Evolutionary conservation across 768 basidiomycete genomes (phyloP), one percentile per base, ranked within the genome.

Genomic region (Collybiopsis confluens): DNA sequence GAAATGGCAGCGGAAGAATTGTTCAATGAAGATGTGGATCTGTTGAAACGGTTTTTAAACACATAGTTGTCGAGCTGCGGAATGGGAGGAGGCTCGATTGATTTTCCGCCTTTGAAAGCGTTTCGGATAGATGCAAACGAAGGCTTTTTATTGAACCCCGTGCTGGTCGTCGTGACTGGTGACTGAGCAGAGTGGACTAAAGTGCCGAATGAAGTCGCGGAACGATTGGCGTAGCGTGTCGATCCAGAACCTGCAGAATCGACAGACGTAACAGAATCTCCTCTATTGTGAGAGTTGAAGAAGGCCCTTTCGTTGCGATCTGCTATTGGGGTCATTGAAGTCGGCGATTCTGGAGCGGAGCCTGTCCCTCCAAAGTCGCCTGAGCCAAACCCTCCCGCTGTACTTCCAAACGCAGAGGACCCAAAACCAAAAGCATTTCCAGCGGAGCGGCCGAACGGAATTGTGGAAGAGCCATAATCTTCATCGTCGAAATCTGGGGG

Each of bases 111-210:
- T 68, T 89, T 92, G 77, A 93, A 92, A 3, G 90, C 90, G 64
- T 91, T 91, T 37, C 89, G 83, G 55, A 93, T 82, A 15, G 89
- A 92, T 2, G 90, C 90, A 56, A 93, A 92, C 0, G 90, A 92
- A 2, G 87, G 68, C 61, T 93, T 93, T 72, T 90, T 90, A 40
- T 81, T 73, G 63, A 90, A 88, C 1, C 82, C 74, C n/a, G 81
- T 68, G 37, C 69, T 68, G 23, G 81, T 74, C 0, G 78, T 78
- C 26, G 81, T 78, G 38, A 90, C 76, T 4, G 88, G 91, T 3
- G 87, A 81, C 58, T 87, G 84, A 4, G 90, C 73, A 16, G 84
- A 81, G 66, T 91, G 88, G 3, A 78, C 81, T 15, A 48, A 48
- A 35, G 47, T 36, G 47, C 47, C 16, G 61, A 85, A 88, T 6